phyloP scores from a whole-genome alignment of 202 grass and related monocot genomes.

The Zizania palustris region DNA sequence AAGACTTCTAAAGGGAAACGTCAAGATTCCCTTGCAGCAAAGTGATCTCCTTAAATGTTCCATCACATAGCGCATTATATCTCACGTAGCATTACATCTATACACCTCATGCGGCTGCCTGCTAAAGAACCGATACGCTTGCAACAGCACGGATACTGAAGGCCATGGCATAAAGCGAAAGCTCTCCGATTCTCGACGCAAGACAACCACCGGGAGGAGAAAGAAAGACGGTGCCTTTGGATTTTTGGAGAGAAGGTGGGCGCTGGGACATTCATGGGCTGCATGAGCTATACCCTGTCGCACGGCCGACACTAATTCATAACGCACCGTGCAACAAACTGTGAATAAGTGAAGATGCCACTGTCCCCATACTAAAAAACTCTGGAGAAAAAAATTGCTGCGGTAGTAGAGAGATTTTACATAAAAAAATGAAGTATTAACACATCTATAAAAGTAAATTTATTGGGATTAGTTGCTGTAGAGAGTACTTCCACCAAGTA shows the following conservation, averaged over 20 bases:
- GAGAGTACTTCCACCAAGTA: constrained; percentile 19
- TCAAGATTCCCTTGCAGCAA: constrained; percentile 32
- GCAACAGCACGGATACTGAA: constrained; percentile 45
- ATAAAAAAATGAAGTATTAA: neutral
- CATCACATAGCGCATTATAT: constrained; percentile 28
- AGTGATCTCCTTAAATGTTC: constrained; percentile 14
- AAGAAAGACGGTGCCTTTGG: constrained; percentile 51
- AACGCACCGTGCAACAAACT: neutral
- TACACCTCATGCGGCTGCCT: neutral
- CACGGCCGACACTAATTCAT: constrained; percentile 32
- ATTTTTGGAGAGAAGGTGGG: constrained; percentile 47
- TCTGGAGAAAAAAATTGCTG: constrained; percentile 9
- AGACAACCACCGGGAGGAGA: constrained; percentile 48
- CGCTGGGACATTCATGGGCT: constrained; percentile 42
- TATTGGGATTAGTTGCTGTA: constrained; percentile 8
- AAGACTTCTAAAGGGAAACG: neutral
- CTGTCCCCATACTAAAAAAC: neutral
- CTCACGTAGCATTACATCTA: constrained; percentile 24
- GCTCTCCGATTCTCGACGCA: constrained; percentile 39
- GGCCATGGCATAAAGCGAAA: constrained; percentile 46
- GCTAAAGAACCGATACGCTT: constrained; percentile 39
- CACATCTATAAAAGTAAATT: constrained; percentile 3
- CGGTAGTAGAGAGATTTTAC: constrained; percentile 11
- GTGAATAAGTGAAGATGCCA: constrained; percentile 17
- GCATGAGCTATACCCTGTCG: constrained; percentile 17